Conservation (phyloP, 2,329 filamentous ascomycete species). For the Aspergillus unguis region DNA sequence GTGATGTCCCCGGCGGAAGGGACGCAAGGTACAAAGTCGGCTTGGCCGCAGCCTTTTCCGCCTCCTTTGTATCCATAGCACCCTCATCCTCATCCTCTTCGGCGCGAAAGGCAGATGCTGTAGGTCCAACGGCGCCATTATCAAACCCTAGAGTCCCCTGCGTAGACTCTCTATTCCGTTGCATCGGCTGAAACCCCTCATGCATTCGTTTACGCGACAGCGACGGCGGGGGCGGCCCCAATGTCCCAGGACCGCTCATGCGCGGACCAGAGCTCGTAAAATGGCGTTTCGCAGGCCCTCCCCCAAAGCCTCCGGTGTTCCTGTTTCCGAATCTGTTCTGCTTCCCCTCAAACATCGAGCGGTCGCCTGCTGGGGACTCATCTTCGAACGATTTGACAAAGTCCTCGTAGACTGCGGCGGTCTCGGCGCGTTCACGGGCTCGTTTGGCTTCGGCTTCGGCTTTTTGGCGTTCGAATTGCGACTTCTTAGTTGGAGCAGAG, state of each 20-base stretch:
- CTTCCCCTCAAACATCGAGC: constrained; percentile 23
- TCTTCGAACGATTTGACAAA: constrained; percentile 71
- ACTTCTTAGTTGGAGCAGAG: constrained; percentile 76
- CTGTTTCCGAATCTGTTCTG: constrained; percentile 30
- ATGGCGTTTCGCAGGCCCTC: constrained; percentile 58
- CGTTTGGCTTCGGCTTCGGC: constrained; percentile 88
- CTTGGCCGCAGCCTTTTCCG: constrained; percentile 50
- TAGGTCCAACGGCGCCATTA: constrained; percentile 24
- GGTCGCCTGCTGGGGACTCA: constrained; percentile 28
- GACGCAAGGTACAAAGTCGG: constrained; percentile 55
- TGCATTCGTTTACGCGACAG: constrained; percentile 44
- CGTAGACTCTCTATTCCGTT: constrained; percentile 39
- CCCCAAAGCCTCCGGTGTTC: constrained; percentile 31
- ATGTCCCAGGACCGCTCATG: constrained; percentile 49
- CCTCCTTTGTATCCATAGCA: constrained; percentile 38
- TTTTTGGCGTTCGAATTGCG: constrained; percentile 81
- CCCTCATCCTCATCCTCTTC: constrained; percentile 47
- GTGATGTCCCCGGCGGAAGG: constrained; percentile 52
- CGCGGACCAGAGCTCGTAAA: constrained; percentile 49
- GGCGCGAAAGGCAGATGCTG: constrained; percentile 40
- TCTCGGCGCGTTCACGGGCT: constrained; percentile 78
- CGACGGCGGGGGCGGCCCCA: constrained; percentile 44
- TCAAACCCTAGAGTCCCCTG: constrained; percentile 43
- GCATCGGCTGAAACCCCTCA: constrained; percentile 37
- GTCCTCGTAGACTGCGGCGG: constrained; percentile 78